Base-by-base conservation (phyloP, 1,139 yeast species). In the Zygosaccharomyces sapae region DNA sequence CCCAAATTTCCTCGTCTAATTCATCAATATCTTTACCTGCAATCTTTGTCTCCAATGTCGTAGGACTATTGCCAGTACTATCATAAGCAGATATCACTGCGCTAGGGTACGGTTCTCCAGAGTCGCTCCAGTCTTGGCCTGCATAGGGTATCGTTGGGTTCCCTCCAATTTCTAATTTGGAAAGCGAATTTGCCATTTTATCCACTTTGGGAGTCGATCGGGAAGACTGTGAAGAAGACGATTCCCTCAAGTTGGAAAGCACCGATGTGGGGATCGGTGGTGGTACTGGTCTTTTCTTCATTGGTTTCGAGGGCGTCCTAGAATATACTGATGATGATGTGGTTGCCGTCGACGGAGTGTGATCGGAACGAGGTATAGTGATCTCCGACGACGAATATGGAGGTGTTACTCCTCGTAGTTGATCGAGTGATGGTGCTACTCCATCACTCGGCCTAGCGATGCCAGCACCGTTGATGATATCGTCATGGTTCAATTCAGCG, bases 1-100 rank as follows among this genome's bases (percentile, higher is more conserved):
- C 77, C 97, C 97, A 90, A 49, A 84, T 90, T 20, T 79, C 82
- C 39, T 86, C 90, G 27, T 83, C 82, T 46, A 90, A 67, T 33
- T 79, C 78, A 41, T 79, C 79, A 33, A 82, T 73, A 50, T 74
- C 77, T 45, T 67, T 63, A 24, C 47, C 50, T n/a, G 49, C 41
- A 18, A 27, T 13, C 7, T 12, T 37, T 9, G 35, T 45, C 31
- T 37, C 41, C n/a, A 47, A 33, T 39, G 52, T 50, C 19, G 48
- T 10, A 3, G 60, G 56, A 33, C 58, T 54, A 5, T 50, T 46
- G 33, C 41, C 42, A 27, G 54, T 54, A 20, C 54, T 48, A 30
- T 55, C 63, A 41, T 61, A 59, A 2, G 55, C 51, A 1, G 63
- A 55, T 25, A 60, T 43, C 9, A 59, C 41, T 12, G 51, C 55